Evolutionary conservation across 2,329 filamentous ascomycete species (phyloP), one percentile per base, ranked within the genome.

Genomic region (Colletotrichum spinosum): DNA sequence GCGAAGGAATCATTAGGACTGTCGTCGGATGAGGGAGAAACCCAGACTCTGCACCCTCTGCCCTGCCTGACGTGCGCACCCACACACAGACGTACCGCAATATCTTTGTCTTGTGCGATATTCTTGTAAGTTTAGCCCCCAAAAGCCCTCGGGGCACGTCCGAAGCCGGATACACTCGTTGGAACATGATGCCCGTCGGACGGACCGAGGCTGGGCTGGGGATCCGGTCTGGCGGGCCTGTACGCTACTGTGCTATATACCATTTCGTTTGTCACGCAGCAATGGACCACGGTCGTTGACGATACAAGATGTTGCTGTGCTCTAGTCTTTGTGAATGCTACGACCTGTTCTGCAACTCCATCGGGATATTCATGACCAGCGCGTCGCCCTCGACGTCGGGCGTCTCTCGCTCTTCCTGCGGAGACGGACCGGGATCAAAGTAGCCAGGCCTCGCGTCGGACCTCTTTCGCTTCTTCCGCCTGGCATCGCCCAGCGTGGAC

Each of bases 1-100:
- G 65, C 78, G 75, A 73, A 75, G 72, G 70, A 70, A 55, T 69
- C 65, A 62, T 57, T 78, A 74, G 78, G 73, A 70, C 72, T 72
- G 69, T 74, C 68, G 71, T 63, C 59, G 63, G 63, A 53, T 66
- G 35, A 62, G 48, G 51, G 52, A 50, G 53, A 34, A 49, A 17
- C 53, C 37, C 25, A 48, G 33, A 63, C 45, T 48, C 46, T 52
- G 39, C 57, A 51, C 51, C 46, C 46, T 9, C 41, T 33, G 8
- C 11, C 35, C 46, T 53, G 34, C 15, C 37, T 53, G 35, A 8
- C 25, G n/a, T 17, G 25, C 8, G 25, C 17, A 15, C 17, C 33
- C 34, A 44, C 44, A n/a, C 6, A 48, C 37, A 49, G 50, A 55
- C 51, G 37, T 41, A 38, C 13, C 33, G 9, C 9, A 25, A 46